phyloP scores from a whole-genome alignment of 768 basidiomycete genomes.

The Galerina marginata region DNA sequence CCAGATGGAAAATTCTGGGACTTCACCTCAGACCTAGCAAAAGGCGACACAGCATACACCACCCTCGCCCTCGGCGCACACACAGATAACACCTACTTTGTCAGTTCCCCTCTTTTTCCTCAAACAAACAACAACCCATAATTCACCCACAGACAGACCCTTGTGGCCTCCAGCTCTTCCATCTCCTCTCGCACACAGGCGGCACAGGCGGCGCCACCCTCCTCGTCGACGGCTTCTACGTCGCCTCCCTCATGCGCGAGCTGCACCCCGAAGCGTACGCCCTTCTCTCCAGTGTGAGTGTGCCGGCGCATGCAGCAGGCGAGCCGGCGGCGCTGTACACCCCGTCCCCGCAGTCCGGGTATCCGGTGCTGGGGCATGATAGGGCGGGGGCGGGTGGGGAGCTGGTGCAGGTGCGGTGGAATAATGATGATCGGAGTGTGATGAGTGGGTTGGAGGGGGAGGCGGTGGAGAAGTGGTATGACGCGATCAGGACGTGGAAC shows the following conservation, averaged over 20 bases:
- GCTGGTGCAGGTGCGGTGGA: slow-evolving; percentile 86
- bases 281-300: slow-evolving; percentile 66
- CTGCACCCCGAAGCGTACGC: slow-evolving; percentile 74
- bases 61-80: slow-evolving; percentile 87
- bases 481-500: slow-evolving; percentile 83
- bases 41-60: slow-evolving; percentile 95
- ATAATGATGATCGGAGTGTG: slow-evolving; percentile 91
- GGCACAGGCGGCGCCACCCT: slow-evolving; percentile 87
- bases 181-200: slow-evolving; percentile 82
- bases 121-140: background rate
- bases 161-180: slow-evolving; percentile 94
- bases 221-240: slow-evolving; percentile 96
- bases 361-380: slow-evolving; percentile 79
- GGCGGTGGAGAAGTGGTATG: slow-evolving; percentile 78
- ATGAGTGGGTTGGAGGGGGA: slow-evolving; percentile 64
- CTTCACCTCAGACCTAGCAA: slow-evolving; percentile 89
- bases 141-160: slow-evolving; percentile 76
- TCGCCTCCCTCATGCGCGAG: slow-evolving; percentile 77
- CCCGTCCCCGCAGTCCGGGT: slow-evolving; percentile 61
- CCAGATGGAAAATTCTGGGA: slow-evolving; percentile 97
- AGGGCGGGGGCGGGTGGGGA: slow-evolving; percentile 52
- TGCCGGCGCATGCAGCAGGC: slow-evolving; percentile 91
- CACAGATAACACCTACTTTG: slow-evolving; percentile 71
- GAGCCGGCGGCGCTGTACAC: slow-evolving; percentile 62
- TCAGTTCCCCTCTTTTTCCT: slow-evolving; percentile 34